Percentiles rank a stretch among this genome's conserved stretches.
Evolutionary conservation across 176 grass and related monocot species (phyloP).

Genomic region (Tillandsia fasciculata): DNA sequence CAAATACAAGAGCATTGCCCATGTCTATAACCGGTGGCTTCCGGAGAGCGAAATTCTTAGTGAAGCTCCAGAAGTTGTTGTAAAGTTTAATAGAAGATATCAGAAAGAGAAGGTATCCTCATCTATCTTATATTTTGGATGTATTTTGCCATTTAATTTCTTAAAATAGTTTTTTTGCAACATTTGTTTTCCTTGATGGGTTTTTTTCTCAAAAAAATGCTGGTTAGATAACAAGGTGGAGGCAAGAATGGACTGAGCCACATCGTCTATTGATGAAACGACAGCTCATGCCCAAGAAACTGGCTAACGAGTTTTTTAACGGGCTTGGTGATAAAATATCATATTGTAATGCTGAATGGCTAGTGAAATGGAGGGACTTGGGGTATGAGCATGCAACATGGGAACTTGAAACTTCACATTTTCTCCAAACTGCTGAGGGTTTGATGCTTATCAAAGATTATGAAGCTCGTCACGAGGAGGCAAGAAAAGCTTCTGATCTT

Average conservation of each 20-base stretch:
- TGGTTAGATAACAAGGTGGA: slow-evolving; percentile 61
- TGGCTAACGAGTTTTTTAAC: slow-evolving; percentile 49
- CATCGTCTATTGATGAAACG: slow-evolving; percentile 64
- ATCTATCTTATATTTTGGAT: slow-evolving; percentile 9
- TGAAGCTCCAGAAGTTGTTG: slow-evolving; percentile 46
- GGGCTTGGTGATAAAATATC: slow-evolving; percentile 24
- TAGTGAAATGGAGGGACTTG: slow-evolving; percentile 83
- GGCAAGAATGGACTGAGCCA: slow-evolving; percentile 80
- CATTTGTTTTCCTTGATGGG: slow-evolving; percentile 9
- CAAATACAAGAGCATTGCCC: slow-evolving; percentile 79
- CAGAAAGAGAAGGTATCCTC: slow-evolving; percentile 51
- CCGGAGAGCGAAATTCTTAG: slow-evolving; percentile 47
- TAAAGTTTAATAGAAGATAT: slow-evolving; percentile 52
- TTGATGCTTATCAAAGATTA: slow-evolving; percentile 46
- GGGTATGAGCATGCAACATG: slow-evolving; percentile 78
- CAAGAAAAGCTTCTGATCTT: slow-evolving; percentile 32
- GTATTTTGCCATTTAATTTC: slow-evolving; percentile 7
- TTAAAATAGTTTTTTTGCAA: slow-evolving; percentile 2
- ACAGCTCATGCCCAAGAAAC: slow-evolving; percentile 37
- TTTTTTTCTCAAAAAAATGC: neutral
- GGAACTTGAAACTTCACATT: slow-evolving; percentile 65
- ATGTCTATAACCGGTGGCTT: slow-evolving; percentile 79
- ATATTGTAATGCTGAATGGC: slow-evolving; percentile 63
- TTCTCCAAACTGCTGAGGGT: slow-evolving; percentile 54
- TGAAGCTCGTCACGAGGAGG: slow-evolving; percentile 28